Evolutionary conservation across 1,139 yeast species (phyloP).

Genomic region (Wickerhamomyces sp.): DNA sequence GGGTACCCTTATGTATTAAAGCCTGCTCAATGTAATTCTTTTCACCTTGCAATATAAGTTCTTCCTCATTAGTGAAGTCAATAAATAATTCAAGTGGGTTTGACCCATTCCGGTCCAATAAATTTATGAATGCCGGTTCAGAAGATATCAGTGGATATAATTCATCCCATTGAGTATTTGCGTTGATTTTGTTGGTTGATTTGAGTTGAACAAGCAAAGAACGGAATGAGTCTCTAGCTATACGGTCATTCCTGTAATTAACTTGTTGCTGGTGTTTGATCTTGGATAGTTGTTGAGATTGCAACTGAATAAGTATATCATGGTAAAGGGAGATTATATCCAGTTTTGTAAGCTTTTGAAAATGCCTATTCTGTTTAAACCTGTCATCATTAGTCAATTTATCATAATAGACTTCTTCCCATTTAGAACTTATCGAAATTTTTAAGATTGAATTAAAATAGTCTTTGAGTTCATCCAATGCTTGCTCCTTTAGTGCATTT

Average conservation of each 20-base stretch:
- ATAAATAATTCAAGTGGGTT: constrained; percentile 73
- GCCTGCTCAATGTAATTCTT: constrained; percentile 55
- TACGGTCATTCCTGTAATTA: constrained; percentile 56
- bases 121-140: constrained; percentile 52
- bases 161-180: constrained; percentile 58
- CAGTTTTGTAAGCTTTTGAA: constrained; percentile 44
- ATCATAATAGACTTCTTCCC: constrained; percentile 33
- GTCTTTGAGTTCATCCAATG: constrained; percentile 46
- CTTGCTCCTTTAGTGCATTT: constrained; percentile 38
- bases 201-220: constrained; percentile 37
- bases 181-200: constrained; percentile 39
- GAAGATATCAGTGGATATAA: constrained; percentile 48
- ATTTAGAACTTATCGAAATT: constrained; percentile 20
- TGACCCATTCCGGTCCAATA: constrained; percentile 80
- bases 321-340: constrained; percentile 60
- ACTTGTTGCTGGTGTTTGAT: constrained; percentile 33
- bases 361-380: constrained; percentile 56
- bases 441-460: constrained; percentile 33
- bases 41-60: constrained; percentile 50
- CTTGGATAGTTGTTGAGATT: constrained; percentile 33
- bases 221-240: constrained; percentile 58
- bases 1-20: constrained; percentile 33
- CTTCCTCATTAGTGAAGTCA: constrained; percentile 67
- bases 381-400: constrained; percentile 43
- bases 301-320: constrained; percentile 40